These are phyloP conservation scores for Selenicereus undatus DNA, from an alignment of 148 eudicot species.

Conservation along the genomic window DNA sequence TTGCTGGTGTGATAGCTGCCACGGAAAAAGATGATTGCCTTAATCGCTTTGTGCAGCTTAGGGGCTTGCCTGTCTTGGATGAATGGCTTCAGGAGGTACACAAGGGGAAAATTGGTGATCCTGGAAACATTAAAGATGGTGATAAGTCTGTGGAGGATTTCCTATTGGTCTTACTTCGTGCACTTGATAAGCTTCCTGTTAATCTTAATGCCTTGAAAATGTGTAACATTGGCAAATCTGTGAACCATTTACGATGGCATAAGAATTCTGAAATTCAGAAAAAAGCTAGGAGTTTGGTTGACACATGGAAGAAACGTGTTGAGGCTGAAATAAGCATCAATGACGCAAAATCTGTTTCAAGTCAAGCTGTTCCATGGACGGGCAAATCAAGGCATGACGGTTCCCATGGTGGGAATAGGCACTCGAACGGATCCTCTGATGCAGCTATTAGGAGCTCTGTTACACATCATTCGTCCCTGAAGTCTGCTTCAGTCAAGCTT, in stretches of 20 bases:
- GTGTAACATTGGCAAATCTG: constrained; percentile 94
- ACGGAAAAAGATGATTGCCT: constrained; percentile 87
- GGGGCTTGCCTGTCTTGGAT: constrained; percentile 74
- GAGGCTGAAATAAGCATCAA: constrained; percentile 81
- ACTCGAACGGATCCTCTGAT: constrained; percentile 53
- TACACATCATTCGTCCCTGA: constrained; percentile 45
- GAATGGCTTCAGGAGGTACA: constrained; percentile 92
- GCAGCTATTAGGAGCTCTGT: constrained; percentile 42
- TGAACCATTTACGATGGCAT: constrained; percentile 74
- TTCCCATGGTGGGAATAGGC: constrained; percentile 46
- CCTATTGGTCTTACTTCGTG: constrained; percentile 78
- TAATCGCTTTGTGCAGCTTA: constrained; percentile 67
- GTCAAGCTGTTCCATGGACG: constrained; percentile 57
- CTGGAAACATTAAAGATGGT: constrained; percentile 49
- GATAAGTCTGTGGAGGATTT: constrained; percentile 85
- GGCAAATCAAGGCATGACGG: constrained; percentile 53
- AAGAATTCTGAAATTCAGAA: constrained; percentile 85
- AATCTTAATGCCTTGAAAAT: constrained; percentile 77
- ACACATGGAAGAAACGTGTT: constrained; percentile 97
- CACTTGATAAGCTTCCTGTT: constrained; percentile 85
- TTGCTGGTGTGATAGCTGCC: constrained; percentile 68
- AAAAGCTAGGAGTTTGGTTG: constrained; percentile 85
- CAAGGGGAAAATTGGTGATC: constrained; percentile 70
- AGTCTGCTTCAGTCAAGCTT: constrained; percentile 42
- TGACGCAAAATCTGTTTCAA: constrained; percentile 59